These are phyloP conservation scores for Paracoccidioides lutzii DNA, from an alignment of 2,329 filamentous ascomycete species.

Conservation along the genomic window DNA sequence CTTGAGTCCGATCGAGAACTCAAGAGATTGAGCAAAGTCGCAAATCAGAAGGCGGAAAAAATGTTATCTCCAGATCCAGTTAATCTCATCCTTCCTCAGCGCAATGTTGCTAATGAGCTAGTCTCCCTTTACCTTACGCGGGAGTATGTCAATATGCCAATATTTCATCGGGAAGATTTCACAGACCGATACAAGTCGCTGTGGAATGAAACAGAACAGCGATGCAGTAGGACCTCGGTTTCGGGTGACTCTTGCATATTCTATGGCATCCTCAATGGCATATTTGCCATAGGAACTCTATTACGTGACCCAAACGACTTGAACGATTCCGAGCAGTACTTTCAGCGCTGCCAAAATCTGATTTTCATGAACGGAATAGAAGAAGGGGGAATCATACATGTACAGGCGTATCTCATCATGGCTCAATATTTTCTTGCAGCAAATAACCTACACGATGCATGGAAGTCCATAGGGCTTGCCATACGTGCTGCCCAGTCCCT, in stretches of 20 bases:
- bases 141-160: slow-evolving; percentile 18
- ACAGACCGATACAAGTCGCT: slow-evolving; percentile 9
- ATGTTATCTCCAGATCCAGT: neutral
- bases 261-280: slow-evolving; percentile 12
- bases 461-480: slow-evolving; percentile 14
- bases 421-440: slow-evolving; percentile 16
- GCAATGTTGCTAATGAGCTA: slow-evolving; percentile 10
- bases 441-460: slow-evolving; percentile 13
- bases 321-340: slow-evolving; percentile 10
- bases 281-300: slow-evolving; percentile 14
- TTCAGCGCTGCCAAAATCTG: slow-evolving; percentile 12
- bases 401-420: slow-evolving; percentile 15
- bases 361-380: slow-evolving; percentile 9
- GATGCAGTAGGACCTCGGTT: neutral
- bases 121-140: slow-evolving; percentile 14
- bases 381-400: slow-evolving; percentile 6
- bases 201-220: neutral
- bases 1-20: slow-evolving; percentile 5
- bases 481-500: slow-evolving; percentile 14
- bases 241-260: slow-evolving; percentile 8
- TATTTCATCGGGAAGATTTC: slow-evolving; percentile 14
- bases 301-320: slow-evolving; percentile 4
- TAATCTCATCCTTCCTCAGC: slow-evolving; percentile 8
- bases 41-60: slow-evolving; percentile 3
- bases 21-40: slow-evolving; percentile 2